Conservation (phyloP, 805 yeast species). For the Lachancea sp. region DNA sequence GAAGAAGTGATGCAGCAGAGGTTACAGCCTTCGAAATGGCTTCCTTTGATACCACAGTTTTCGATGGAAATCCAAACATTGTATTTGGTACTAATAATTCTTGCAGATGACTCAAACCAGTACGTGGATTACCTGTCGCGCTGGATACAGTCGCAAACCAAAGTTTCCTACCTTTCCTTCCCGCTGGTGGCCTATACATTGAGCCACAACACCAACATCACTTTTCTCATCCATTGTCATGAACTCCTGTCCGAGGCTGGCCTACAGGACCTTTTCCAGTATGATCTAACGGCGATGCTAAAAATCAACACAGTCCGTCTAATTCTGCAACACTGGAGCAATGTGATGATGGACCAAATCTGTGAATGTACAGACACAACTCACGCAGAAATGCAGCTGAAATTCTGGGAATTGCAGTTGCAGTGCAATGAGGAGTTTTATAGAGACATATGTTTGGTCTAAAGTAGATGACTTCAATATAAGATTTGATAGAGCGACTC, state of each 20-base stretch:
- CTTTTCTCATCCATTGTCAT: conserved; percentile 18
- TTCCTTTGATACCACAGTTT: conserved; percentile 1
- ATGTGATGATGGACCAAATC: conserved; percentile 20
- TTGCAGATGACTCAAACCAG: background rate
- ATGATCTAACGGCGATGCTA: conserved; percentile 17
- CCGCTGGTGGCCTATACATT: conserved; percentile 6
- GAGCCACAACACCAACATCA: conserved; percentile 1
- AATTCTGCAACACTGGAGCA: conserved; percentile 24
- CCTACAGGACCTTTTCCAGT: conserved; percentile 15
- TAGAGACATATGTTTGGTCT: conserved; percentile 16
- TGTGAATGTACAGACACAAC: conserved; percentile 21
- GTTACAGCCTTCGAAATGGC: conserved; percentile 2
- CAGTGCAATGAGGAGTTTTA: conserved; percentile 20
- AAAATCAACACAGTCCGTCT: conserved; percentile 18
- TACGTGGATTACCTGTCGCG: background rate
- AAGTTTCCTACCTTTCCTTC: conserved; percentile 3
- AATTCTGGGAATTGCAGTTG: conserved; percentile 25
- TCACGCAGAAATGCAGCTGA: conserved; percentile 20
- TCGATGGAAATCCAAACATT: conserved; percentile 5
- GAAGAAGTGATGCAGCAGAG: conserved; percentile 3
- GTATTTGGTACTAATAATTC: conserved; percentile 3
- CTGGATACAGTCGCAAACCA: conserved; percentile 3
- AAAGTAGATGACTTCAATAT: conserved; percentile 2
- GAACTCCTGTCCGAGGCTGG: conserved; percentile 13
- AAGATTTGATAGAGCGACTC: background rate